phyloP scores from a whole-genome alignment of 2,329 filamentous ascomycete species.

The Aphanoascus verrucosus region DNA sequence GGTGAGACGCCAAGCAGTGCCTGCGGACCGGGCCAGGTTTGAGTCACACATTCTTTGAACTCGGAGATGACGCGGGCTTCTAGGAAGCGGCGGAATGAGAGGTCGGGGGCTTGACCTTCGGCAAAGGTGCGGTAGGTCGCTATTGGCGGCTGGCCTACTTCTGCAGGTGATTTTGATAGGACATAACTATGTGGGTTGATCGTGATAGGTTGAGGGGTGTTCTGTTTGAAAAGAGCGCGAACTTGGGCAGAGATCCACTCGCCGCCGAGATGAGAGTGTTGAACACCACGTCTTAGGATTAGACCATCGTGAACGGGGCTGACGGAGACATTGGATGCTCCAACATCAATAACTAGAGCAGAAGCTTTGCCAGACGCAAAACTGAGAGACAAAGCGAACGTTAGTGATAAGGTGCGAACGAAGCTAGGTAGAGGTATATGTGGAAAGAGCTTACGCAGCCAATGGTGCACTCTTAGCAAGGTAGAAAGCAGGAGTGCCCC shows the following conservation, averaged over 20 bases:
- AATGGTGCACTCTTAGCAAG: conserved; percentile 80
- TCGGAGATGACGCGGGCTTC: conserved; percentile 89
- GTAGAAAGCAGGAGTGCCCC: conserved; percentile 92
- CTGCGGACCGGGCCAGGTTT: conserved; percentile 77
- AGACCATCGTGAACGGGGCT: conserved; percentile 91
- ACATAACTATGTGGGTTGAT: conserved; percentile 80
- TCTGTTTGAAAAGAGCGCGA: conserved; percentile 63
- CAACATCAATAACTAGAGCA: conserved; percentile 83
- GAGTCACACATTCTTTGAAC: conserved; percentile 95
- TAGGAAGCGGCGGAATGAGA: conserved; percentile 70
- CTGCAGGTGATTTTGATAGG: conserved; percentile 75
- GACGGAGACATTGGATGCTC: conserved; percentile 76
- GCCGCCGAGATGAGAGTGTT: conserved; percentile 74
- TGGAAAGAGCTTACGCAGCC: conserved; percentile 48
- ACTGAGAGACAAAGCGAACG: conserved; percentile 22
- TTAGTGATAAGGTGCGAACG: conserved; percentile 4
- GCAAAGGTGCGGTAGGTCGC: conserved; percentile 62
- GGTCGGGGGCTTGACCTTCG: conserved; percentile 45
- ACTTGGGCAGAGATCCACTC: conserved; percentile 86
- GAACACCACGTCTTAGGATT: conserved; percentile 80
- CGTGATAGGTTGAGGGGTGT: conserved; percentile 56
- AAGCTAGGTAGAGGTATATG: background rate
- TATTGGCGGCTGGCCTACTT: conserved; percentile 70
- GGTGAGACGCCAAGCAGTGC: conserved; percentile 45
- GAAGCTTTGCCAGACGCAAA: conserved; percentile 91